Base-by-base conservation (phyloP, 1,284 basidiomycete species). In the Sanghuangporus weigelae region DNA sequence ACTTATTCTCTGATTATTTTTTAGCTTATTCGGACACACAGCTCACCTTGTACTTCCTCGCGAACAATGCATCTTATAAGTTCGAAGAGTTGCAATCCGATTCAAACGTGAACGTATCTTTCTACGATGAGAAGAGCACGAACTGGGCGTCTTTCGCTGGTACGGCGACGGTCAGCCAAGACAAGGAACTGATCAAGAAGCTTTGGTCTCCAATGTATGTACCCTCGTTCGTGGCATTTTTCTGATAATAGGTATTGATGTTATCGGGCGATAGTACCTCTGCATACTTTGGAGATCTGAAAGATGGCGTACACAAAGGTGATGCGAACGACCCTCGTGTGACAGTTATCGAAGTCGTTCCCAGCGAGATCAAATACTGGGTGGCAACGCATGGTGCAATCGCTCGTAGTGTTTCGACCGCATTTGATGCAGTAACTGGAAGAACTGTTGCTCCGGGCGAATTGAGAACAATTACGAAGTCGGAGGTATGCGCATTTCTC, bases 71-170 rank as follows among this genome's bases (percentile, higher is more conserved):
- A 4, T 87, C 89, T 8, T 80, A 81, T 74, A 95, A 94, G 73
- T 89, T 87, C 66, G 84, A 88, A 40, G 91, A 94, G 73, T 82
- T 94, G 49, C 75, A 88, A 66, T 83, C 90, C 66, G 91, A 95
- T 71, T 69, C 78, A 1, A 84, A 93, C 71, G 89, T 91, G 67
- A 95, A 95, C 71, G 84, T 95, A 63, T 85, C 85, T 48, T 95
- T 91, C 76, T 85, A 84, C 69, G 87, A 95, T 70, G 79, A 82
- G 36, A 78, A 81, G 36, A 83, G 85, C 8, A 94, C 92, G 7
- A 84, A 85, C 69, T 97, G 95, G 95, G 92, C 87, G 0, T 93
- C 90, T 71, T 90, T 89, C 68, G 82, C 89, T 21, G 94, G 94
- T 59, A 85, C 77, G 60, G 94, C 93, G 7, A 85, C 76, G 62